Base-by-base conservation (phyloP, 2,329 filamentous ascomycete genomes). In the Ascochyta koolunga region DNA sequence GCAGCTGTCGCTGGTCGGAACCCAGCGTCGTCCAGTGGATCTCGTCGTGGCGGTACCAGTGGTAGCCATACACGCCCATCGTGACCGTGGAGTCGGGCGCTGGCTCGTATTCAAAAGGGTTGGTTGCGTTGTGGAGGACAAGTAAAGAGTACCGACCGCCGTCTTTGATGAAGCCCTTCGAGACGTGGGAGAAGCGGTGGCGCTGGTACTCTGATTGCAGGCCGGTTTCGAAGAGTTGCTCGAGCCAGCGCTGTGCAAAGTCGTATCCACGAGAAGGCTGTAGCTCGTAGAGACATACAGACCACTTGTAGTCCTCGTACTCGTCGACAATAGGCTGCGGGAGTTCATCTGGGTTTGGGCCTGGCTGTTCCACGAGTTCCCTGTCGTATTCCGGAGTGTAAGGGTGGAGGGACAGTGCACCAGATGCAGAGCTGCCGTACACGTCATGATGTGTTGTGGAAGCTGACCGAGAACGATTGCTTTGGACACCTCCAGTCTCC, bases 21-120 rank as follows among this genome's bases (percentile, higher is more conserved):
- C 58, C 39, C 9, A 66, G 42, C 0, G 70, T 73, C 2, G 22
- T 64, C 69, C 69, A 73, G 31, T 62, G 54, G 16, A 73, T 65
- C n/a, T 61, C 58, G 5, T 54, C 37, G 21, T 66, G 60, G 3
- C 32, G 25, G 46, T 58, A 47, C 37, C 56, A 60, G 39, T 60
- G 56, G 11, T 53, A 50, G 3, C 60, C 65, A 32, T 70, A 71
- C 8, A 61, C 58, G 24, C 67, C 69, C 13, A 72, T 56, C 2
- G 64, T 59, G 1, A 62, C 65, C 2, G 68, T 67, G 1, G 48
- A 42, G 1, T 37, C 16, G 1, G 55, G 27, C 1, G 31, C 2
- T 0, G 18, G 10, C 2, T 18, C 36, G 25, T 48, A 37, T 7
- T 51, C 37, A 21, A 68, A 71, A 0, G 68, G 66, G 15, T 70